Conservation (phyloP, 2,329 filamentous ascomycete species). For the Exophiala oligosperma region DNA sequence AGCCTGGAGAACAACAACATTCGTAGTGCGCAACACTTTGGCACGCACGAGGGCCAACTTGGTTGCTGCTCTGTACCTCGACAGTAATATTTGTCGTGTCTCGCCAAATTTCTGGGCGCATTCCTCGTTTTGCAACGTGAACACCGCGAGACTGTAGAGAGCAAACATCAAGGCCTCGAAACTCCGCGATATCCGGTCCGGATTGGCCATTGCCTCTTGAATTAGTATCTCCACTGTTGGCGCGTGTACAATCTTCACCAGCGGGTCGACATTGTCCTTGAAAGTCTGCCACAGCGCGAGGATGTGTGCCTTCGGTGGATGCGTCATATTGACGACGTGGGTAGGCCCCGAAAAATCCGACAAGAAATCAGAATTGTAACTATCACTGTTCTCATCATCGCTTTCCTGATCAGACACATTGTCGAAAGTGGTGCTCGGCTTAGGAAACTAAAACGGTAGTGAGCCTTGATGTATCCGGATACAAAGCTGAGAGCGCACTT, state of each 20-base stretch:
- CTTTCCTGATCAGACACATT: slow-evolving; percentile 19
- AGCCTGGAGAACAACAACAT: slow-evolving; percentile 61
- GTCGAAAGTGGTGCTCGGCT: slow-evolving; percentile 20
- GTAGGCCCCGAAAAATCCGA: slow-evolving; percentile 11
- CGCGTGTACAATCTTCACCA: slow-evolving; percentile 30
- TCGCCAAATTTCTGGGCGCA: slow-evolving; percentile 26
- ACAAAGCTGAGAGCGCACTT: too few species aligned
- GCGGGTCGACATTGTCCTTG: slow-evolving; percentile 30
- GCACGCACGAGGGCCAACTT: slow-evolving; percentile 24
- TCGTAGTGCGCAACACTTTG: slow-evolving; percentile 32
- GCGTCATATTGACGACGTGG: slow-evolving; percentile 4
- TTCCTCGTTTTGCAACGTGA: slow-evolving; percentile 33
- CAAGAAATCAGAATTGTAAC: slow-evolving; percentile 30
- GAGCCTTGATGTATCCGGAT: too few species aligned
- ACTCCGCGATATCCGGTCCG: slow-evolving; percentile 18
- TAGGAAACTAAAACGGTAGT: slow-evolving; percentile 28
- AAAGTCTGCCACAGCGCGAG: slow-evolving; percentile 31
- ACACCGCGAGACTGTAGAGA: slow-evolving; percentile 35
- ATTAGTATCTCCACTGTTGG: slow-evolving; percentile 30
- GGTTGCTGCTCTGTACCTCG: slow-evolving; percentile 23
- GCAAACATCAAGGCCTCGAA: slow-evolving; percentile 36
- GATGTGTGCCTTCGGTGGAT: slow-evolving; percentile 27
- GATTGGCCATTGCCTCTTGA: slow-evolving; percentile 28
- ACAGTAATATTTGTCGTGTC: slow-evolving; percentile 25
- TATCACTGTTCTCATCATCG: not conserved